These are phyloP conservation scores for Lentinus tigrinus DNA, from an alignment of 768 basidiomycete species.

Conservation along the genomic window DNA sequence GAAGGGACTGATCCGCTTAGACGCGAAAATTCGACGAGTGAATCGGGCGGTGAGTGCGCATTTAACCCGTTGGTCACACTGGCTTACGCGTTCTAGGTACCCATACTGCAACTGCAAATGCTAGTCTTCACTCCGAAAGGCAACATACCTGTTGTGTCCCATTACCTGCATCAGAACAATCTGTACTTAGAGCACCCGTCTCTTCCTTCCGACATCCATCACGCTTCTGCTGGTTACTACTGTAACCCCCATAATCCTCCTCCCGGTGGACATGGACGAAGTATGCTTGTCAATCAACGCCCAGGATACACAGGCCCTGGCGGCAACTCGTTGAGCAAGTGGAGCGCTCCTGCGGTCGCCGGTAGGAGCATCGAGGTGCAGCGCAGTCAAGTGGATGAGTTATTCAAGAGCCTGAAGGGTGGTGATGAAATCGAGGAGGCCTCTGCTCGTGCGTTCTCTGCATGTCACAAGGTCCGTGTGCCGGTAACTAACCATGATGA, in stretches of 20 bases:
- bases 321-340: constrained; percentile 39
- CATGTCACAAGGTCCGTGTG: not conserved
- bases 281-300: constrained; percentile 37
- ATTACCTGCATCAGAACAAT: constrained; percentile 64
- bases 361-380: constrained; percentile 89
- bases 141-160: constrained; percentile 81
- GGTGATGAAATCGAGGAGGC: constrained; percentile 87
- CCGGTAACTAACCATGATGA: not conserved
- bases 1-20: constrained; percentile 78
- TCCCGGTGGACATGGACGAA: constrained; percentile 57
- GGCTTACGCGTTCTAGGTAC: constrained; percentile 49
- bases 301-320: constrained; percentile 42
- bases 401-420: constrained; percentile 85
- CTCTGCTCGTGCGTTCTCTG: constrained; percentile 67
- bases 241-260: constrained; percentile 89
- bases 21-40: constrained; percentile 71
- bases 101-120: constrained; percentile 80
- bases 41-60: constrained; percentile 52
- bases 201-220: constrained; percentile 60
- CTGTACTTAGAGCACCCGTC: constrained; percentile 82
- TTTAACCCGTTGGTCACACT: constrained; percentile 2
- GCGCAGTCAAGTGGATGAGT: constrained; percentile 88
- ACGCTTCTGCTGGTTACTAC: constrained; percentile 62
- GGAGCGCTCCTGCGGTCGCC: constrained; percentile 54
- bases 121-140: constrained; percentile 94